These are phyloP conservation scores for Diaporthe sp. DNA, from an alignment of 2,329 filamentous ascomycete genomes.

Conservation along the genomic window DNA sequence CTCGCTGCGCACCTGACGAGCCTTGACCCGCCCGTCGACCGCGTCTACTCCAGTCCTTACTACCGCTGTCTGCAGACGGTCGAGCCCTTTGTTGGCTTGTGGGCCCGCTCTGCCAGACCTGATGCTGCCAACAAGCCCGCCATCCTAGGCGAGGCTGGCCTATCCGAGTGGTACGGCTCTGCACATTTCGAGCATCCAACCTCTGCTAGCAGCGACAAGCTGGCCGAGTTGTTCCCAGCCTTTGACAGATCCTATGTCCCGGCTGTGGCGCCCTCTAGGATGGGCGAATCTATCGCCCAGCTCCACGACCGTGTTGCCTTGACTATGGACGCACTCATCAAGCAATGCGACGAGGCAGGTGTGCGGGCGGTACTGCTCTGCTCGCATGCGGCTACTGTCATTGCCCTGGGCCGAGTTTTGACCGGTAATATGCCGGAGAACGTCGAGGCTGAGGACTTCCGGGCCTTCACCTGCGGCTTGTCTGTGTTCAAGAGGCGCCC, in stretches of 20 bases:
- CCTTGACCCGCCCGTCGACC: conserved; percentile 76
- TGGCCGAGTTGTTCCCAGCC: conserved; percentile 77
- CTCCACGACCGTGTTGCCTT: conserved; percentile 85
- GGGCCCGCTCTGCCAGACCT: conserved; percentile 41
- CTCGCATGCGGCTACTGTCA: conserved; percentile 90
- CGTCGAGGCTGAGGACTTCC: conserved; percentile 82
- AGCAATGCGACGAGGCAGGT: conserved; percentile 78
- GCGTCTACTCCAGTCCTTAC: conserved; percentile 87
- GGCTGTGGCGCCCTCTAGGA: conserved; percentile 74
- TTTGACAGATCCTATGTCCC: conserved; percentile 70
- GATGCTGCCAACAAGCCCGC: conserved; percentile 37
- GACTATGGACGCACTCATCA: conserved; percentile 77
- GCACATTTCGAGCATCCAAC: conserved; percentile 88
- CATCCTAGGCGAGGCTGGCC: conserved; percentile 68
- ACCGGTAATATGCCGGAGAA: conserved; percentile 83
- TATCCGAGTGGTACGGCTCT: conserved; percentile 91
- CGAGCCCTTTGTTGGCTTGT: conserved; percentile 71
- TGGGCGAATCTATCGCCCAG: conserved; percentile 83
- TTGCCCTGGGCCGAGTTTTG: conserved; percentile 84
- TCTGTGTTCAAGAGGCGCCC: conserved; percentile 68
- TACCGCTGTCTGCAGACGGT: conserved; percentile 91
- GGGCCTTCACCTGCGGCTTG: conserved; percentile 85
- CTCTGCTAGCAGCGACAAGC: conserved; percentile 73
- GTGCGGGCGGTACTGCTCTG: conserved; percentile 81
- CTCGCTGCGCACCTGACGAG: conserved; percentile 75